Evolutionary conservation across 768 basidiomycete species (phyloP).

Genomic region (Astraeus odoratus): DNA sequence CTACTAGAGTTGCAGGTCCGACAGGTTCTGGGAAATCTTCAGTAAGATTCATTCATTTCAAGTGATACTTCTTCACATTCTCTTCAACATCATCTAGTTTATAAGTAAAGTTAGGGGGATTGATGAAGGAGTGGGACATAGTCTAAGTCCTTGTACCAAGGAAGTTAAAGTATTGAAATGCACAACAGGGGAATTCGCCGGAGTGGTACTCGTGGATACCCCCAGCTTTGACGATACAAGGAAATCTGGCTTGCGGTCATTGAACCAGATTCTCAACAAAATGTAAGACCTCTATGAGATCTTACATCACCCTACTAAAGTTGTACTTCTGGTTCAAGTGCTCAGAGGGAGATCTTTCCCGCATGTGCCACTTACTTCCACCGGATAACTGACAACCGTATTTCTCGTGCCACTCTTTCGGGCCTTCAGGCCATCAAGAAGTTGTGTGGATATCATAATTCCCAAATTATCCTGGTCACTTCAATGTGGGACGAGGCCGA

Average conservation of each 20-base stretch:
- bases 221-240: constrained; percentile 18
- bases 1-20: not conserved
- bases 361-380: constrained; percentile 34
- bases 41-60: too few species aligned
- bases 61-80: too few species aligned
- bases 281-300: not conserved
- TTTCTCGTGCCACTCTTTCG: constrained; percentile 26
- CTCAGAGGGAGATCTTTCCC: constrained; percentile 11
- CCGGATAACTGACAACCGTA: constrained; percentile 32
- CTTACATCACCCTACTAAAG: not conserved
- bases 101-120: constrained; percentile 6
- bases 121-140: constrained; percentile 3
- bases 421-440: constrained; percentile 28
- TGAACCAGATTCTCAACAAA: constrained; percentile 9
- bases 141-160: constrained; percentile 7
- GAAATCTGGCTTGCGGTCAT: constrained; percentile 9
- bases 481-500: constrained; percentile 12
- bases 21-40: too few species aligned
- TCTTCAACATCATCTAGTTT: too few species aligned
- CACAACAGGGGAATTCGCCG: not conserved
- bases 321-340: constrained; percentile 2
- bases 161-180: constrained; percentile 3
- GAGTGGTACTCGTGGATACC: constrained; percentile 19
- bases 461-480: constrained; percentile 27
- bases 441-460: constrained; percentile 22